These are phyloP conservation scores for Capronia americana DNA, from an alignment of 2,329 filamentous ascomycete genomes.

Conservation along the genomic window DNA sequence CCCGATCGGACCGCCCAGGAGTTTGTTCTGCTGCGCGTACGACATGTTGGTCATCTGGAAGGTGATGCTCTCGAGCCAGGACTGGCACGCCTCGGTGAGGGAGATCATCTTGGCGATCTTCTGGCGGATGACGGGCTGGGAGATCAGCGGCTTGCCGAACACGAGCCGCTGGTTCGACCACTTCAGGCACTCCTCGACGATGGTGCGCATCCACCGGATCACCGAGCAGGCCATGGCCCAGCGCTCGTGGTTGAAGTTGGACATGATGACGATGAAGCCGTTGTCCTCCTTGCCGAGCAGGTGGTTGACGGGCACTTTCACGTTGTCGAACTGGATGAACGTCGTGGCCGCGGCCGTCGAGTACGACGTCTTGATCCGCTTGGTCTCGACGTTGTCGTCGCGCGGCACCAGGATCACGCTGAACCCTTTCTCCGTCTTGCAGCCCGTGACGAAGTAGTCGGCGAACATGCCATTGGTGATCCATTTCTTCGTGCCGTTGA, in stretches of 20 bases:
- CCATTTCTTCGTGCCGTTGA: constrained; percentile 74
- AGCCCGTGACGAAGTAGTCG: constrained; percentile 72
- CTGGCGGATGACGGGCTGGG: constrained; percentile 76
- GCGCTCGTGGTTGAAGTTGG: constrained; percentile 81
- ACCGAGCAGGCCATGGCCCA: constrained; percentile 70
- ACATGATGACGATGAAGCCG: constrained; percentile 78
- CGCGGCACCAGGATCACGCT: constrained; percentile 74
- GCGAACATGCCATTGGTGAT: constrained; percentile 77
- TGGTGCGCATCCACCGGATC: constrained; percentile 66
- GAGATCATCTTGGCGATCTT: constrained; percentile 73
- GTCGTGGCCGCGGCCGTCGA: constrained; percentile 72
- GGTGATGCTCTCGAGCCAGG: constrained; percentile 61
- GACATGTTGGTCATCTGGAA: constrained; percentile 63
- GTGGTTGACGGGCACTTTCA: constrained; percentile 72
- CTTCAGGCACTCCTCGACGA: constrained; percentile 69
- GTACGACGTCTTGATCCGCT: constrained; percentile 70
- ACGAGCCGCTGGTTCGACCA: constrained; percentile 83
- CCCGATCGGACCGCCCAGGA: constrained; percentile 74
- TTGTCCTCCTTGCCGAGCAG: constrained; percentile 72
- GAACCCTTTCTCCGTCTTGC: constrained; percentile 71
- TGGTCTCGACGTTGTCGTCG: constrained; percentile 71
- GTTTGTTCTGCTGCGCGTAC: constrained; percentile 48
- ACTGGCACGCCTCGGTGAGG: constrained; percentile 71
- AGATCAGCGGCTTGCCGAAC: constrained; percentile 72
- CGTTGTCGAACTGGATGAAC: constrained; percentile 77